Evolutionary conservation across 345 rosid species (phyloP).

Genomic region (Heritiera littoralis): DNA sequence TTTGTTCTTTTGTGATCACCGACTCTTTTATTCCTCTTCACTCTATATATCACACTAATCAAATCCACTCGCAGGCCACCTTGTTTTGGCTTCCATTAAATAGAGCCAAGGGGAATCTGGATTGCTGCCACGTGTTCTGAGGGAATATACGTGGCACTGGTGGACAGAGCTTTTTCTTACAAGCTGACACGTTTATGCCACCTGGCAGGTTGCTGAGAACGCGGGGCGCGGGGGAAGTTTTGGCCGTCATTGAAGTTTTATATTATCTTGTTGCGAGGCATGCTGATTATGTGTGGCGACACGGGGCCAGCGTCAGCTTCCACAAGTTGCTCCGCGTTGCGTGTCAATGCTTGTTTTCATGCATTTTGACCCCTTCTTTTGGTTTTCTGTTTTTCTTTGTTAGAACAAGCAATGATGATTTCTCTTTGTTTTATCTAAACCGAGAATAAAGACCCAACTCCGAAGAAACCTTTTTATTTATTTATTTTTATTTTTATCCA

Average conservation of each 20-base stretch:
- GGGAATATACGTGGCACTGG: background rate
- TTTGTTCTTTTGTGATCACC: constrained; percentile 9
- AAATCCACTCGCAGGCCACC: no score
- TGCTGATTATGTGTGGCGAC: background rate
- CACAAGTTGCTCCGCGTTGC: no score
- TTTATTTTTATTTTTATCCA: background rate
- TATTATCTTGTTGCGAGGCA: background rate
- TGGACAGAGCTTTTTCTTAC: background rate
- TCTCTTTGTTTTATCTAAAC: background rate
- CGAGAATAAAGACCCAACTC: background rate
- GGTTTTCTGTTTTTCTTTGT: background rate
- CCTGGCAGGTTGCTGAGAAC: background rate
- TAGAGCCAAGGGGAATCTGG: background rate
- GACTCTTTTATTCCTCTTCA: background rate
- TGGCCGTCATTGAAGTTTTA: background rate
- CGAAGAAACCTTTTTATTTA: background rate
- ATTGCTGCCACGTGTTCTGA: background rate
- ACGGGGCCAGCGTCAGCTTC: background rate
- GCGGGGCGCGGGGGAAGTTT: background rate
- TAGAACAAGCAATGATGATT: background rate
- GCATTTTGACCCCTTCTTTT: background rate
- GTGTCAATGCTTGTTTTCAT: background rate
- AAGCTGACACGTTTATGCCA: background rate
- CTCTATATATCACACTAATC: background rate
- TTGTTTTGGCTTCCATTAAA: background rate